phyloP scores from a whole-genome alignment of 1,139 yeast genomes.

The Kodamaea derodonti region DNA sequence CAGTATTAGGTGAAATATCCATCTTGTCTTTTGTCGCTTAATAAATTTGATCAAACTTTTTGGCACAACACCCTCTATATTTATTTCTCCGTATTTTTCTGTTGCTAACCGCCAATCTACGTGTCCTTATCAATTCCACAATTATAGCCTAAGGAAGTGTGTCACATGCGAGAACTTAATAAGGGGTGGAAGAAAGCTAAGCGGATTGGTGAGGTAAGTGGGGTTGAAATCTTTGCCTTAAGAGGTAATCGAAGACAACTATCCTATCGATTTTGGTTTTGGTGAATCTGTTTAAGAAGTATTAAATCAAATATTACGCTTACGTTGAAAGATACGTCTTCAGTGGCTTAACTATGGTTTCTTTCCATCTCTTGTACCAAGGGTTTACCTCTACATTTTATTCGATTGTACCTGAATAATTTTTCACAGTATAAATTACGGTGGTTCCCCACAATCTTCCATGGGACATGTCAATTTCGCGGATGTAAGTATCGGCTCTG shows the following conservation, averaged over 20 bases:
- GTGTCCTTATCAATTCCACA: constrained; percentile 9
- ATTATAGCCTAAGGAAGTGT: constrained; percentile 2
- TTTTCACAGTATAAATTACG: background rate
- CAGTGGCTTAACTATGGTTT: too few relatives aligned
- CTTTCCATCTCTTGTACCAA: too few relatives aligned
- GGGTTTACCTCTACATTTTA: too few relatives aligned
- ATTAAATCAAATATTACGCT: too few relatives aligned
- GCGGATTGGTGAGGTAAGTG: too few relatives aligned
- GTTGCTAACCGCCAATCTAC: constrained; percentile 3
- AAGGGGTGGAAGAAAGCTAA: background rate
- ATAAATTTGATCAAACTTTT: background rate
- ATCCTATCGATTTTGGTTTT: too few relatives aligned
- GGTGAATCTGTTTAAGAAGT: too few relatives aligned
- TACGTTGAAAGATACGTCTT: too few relatives aligned
- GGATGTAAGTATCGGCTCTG: too few relatives aligned
- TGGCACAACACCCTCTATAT: background rate
- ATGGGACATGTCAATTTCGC: background rate
- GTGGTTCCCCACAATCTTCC: background rate
- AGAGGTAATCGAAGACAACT: too few relatives aligned
- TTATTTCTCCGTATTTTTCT: constrained; percentile 1
- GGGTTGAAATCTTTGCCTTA: too few relatives aligned
- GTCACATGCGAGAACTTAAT: constrained; percentile 8
- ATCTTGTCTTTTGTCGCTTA: constrained; percentile 23
- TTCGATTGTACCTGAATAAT: too few relatives aligned
- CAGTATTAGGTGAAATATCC: constrained; percentile 58